These are phyloP conservation scores for Dovyalis caffra DNA, from an alignment of 345 rosid genomes.

Conservation along the genomic window DNA sequence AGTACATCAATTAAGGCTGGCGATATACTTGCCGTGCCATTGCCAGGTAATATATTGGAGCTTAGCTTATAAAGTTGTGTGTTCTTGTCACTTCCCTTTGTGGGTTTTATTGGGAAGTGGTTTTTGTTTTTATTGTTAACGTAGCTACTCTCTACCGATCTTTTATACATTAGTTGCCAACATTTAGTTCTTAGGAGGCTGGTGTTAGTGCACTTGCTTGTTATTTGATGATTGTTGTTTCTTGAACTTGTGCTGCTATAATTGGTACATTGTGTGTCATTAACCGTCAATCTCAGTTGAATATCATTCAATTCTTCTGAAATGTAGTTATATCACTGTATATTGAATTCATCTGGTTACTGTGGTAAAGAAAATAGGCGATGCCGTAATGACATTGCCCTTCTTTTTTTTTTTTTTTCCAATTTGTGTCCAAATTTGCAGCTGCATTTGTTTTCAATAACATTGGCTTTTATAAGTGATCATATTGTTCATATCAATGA, in stretches of 20 bases:
- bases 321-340: not conserved
- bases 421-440: not conserved
- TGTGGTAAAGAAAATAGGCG: not conserved
- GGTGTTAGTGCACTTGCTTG: not conserved
- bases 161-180: not conserved
- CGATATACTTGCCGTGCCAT: constrained; percentile 83
- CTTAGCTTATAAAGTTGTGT: not conserved
- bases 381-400: not conserved
- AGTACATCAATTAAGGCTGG: constrained; percentile 60
- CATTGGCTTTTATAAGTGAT: not conserved
- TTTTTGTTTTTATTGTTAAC: not conserved
- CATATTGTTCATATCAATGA: not conserved
- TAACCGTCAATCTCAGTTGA: not conserved
- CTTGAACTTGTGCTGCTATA: not conserved
- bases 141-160: not conserved
- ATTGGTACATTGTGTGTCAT: not conserved
- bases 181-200: not conserved
- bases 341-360: not conserved
- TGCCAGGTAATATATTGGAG: constrained; percentile 52
- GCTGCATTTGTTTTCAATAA: not conserved
- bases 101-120: not conserved
- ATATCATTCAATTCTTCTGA: not conserved
- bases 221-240: not conserved
- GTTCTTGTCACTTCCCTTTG: not conserved
- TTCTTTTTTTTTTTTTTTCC: not conserved